phyloP scores from a whole-genome alignment of 2,329 filamentous ascomycete genomes.

The Clonostachys solani region DNA sequence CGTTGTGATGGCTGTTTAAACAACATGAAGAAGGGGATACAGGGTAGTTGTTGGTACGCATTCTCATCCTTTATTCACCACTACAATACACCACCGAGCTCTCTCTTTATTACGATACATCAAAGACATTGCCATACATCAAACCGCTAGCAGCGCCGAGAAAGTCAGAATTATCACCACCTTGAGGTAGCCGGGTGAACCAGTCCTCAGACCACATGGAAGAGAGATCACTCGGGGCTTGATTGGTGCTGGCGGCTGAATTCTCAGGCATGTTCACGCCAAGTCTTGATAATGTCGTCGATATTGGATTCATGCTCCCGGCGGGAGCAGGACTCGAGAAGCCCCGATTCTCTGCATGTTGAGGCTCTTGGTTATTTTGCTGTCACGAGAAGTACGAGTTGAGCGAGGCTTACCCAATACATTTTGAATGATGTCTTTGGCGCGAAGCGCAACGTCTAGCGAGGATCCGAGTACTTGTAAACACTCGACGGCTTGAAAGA shows the following conservation, averaged over 20 bases:
- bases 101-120: neutral
- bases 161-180: neutral
- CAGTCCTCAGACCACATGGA: neutral
- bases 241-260: neutral
- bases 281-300: neutral
- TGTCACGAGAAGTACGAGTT: neutral
- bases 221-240: neutral
- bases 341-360: neutral
- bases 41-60: no score
- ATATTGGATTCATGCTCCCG: neutral
- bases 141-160: neutral
- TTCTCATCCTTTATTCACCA: no score
- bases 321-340: neutral
- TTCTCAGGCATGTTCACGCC: neutral
- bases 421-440: constrained; percentile 5
- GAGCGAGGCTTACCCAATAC: constrained; percentile 3
- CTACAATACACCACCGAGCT: no score
- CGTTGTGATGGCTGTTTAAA: no score
- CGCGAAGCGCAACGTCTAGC: constrained; percentile 6
- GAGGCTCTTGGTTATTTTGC: neutral
- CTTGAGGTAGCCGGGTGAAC: neutral
- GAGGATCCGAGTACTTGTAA: constrained; percentile 4
- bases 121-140: neutral
- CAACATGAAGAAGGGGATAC: no score
- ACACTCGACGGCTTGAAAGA: constrained; percentile 4